Percentiles rank a stretch among this genome's conserved stretches.
These are phyloP conservation scores for Taxillus chinensis DNA, from an alignment of 164 flowering plant species.

Conservation along the genomic window DNA sequence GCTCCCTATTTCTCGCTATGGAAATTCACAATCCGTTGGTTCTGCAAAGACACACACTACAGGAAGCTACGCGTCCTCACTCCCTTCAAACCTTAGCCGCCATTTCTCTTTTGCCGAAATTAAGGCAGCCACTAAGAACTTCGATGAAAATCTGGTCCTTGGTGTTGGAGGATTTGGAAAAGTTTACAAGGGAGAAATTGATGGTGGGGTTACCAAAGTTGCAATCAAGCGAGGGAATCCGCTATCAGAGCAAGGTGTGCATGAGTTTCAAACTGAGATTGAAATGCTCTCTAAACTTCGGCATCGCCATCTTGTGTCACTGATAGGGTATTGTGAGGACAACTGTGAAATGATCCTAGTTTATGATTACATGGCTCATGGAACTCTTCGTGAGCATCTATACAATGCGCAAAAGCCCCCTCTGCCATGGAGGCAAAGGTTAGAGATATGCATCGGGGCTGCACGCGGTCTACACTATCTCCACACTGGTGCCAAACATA, in stretches of 20 bases:
- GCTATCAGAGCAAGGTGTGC: conserved; percentile 73
- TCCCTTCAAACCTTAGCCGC: conserved; percentile 69
- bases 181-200: conserved; percentile 70
- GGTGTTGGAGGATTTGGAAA: conserved; percentile 85
- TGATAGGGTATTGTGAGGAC: conserved; percentile 75
- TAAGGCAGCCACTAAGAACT: conserved; percentile 67
- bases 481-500: conserved; percentile 69
- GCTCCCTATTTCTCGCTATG: conserved; percentile 73
- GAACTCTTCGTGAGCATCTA: conserved; percentile 74
- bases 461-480: conserved; percentile 71
- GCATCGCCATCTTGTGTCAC: conserved; percentile 71
- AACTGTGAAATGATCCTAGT: conserved; percentile 80
- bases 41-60: conserved; percentile 71
- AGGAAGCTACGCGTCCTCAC: conserved; percentile 60
- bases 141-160: conserved; percentile 50
- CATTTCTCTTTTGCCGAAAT: conserved; percentile 78
- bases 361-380: conserved; percentile 77
- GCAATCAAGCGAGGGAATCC: conserved; percentile 85
- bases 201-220: conserved; percentile 59
- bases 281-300: conserved; percentile 81
- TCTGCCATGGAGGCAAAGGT: conserved; percentile 70
- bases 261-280: conserved; percentile 76
- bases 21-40: conserved; percentile 65
- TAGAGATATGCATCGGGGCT: conserved; percentile 74
- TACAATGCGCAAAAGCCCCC: conserved; percentile 70